A percentile compares a stretch with the other conserved stretches of the same genome.
Conservation (phyloP, 352 stramenopile species). For the Thalassiosira oceanica region DNA sequence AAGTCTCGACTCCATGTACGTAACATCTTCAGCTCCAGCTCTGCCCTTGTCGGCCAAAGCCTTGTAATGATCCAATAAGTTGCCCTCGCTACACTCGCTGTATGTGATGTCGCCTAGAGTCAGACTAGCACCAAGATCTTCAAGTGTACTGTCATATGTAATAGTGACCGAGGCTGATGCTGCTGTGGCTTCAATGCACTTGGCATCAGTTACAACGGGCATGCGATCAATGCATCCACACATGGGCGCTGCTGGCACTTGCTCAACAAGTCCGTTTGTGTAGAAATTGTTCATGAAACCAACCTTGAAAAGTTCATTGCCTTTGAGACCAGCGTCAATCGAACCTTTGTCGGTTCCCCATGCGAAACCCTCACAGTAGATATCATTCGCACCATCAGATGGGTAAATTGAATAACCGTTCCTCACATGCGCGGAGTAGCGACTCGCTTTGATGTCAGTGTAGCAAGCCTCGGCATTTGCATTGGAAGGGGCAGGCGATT, state of each 20-base stretch:
- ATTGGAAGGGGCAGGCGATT: background rate
- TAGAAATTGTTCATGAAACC: constrained; percentile 4
- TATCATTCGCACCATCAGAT: background rate
- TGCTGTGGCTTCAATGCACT: constrained; percentile 8
- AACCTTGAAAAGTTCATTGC: constrained; percentile 18
- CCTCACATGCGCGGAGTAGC: background rate
- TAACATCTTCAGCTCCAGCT: background rate
- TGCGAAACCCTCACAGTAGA: constrained; percentile 17
- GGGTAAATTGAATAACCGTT: constrained; percentile 22
- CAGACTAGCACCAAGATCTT: background rate
- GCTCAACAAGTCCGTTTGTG: constrained; percentile 2
- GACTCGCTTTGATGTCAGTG: constrained; percentile 1
- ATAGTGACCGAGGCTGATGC: background rate
- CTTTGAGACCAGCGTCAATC: constrained; percentile 3
- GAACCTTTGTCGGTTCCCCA: constrained; percentile 9
- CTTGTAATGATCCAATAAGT: background rate
- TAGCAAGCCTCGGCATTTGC: constrained; percentile 20
- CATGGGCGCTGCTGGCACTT: constrained; percentile 15
- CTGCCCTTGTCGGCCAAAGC: background rate
- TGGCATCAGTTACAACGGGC: constrained; percentile 11
- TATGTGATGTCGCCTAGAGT: constrained; percentile 1
- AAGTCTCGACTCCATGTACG: constrained; percentile 13
- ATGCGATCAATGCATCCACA: constrained; percentile 22
- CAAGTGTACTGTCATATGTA: background rate
- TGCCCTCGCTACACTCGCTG: constrained; percentile 1